Evolutionary conservation across 345 rosid genomes (phyloP), one percentile per base, ranked within the genome.

Genomic region (Syzygium aromaticum): DNA sequence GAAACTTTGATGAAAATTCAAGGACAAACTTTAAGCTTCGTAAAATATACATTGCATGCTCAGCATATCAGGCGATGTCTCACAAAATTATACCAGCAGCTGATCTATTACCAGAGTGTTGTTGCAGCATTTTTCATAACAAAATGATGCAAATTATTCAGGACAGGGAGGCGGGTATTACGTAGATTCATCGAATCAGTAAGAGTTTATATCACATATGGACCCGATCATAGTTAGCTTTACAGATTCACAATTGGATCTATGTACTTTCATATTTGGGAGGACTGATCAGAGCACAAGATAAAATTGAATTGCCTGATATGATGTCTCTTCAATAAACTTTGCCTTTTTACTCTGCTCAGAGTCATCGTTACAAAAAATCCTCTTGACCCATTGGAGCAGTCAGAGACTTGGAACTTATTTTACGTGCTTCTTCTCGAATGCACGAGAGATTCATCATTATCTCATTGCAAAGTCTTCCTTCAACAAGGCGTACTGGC

Each of bases 401-500:
- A 19, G 49, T 73, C 80, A 88, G 86, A 33, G 89, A 56, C 43
- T 82, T 57, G 51, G 52, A 85, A 85, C 78, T 89, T 38, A 92
- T 86, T 90, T 91, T 95, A 86, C 87, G 90, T 4, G 98, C 98
- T 90, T 95, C 89, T 86, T 94, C 96, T 15, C 95, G 91, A 8
- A 98, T 92, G 89, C 93, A 93, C 23, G 86, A 73, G 77, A 98
- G 98, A 88, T 96, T 96, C 22, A 91, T 92, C 87, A 91, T 93
- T 30, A 98, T 94, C 94, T 95, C 97, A 28, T 82, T 94, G 87
- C 95, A 91, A 49, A 98, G 91, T 86, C 96, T 93, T 80, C 99
- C 99, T 93, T 98, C 98, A 51, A 98, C 91, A 33, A 98, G 91
- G 28, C 91, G 87, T 84, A 95, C 94, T 0, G 99, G 99, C 89